These are phyloP conservation scores for Naganishia friedmannii DNA, from an alignment of 768 basidiomycete species.

Conservation along the genomic window DNA sequence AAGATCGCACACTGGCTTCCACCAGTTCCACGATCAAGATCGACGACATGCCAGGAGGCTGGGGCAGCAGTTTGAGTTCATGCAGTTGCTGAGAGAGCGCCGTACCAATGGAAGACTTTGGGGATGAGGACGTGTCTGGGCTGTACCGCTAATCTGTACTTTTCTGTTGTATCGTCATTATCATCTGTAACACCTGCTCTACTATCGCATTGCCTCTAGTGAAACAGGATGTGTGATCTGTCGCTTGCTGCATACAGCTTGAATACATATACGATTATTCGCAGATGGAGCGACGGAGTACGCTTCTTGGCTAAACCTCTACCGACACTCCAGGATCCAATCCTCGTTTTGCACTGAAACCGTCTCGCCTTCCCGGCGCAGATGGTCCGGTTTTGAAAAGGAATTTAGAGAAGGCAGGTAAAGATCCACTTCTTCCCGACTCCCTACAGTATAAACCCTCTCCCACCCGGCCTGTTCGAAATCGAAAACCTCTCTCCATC, in stretches of 20 bases:
- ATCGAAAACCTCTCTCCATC: background rate
- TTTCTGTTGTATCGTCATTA: background rate
- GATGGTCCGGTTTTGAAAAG: background rate
- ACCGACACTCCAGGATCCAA: background rate
- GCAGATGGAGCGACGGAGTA: background rate
- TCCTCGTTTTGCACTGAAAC: background rate
- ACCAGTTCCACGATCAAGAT: conserved; percentile 16
- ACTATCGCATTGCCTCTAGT: no score
- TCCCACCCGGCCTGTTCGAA: background rate
- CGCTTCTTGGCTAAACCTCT: background rate
- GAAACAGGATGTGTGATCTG: no score
- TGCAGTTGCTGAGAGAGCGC: conserved; percentile 22
- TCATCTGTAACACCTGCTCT: background rate
- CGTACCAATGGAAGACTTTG: background rate
- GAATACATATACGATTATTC: no score
- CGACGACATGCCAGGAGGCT: conserved; percentile 26
- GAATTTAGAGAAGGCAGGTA: background rate
- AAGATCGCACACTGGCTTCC: background rate
- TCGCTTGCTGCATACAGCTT: no score
- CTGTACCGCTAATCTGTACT: background rate
- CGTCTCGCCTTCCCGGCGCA: background rate
- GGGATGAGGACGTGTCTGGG: background rate
- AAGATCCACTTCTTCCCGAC: background rate
- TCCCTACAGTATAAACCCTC: background rate
- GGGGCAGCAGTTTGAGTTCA: conserved; percentile 15